Evolutionary conservation across 2,329 filamentous ascomycete species (phyloP).

Genomic region (Leptographium flavum): DNA sequence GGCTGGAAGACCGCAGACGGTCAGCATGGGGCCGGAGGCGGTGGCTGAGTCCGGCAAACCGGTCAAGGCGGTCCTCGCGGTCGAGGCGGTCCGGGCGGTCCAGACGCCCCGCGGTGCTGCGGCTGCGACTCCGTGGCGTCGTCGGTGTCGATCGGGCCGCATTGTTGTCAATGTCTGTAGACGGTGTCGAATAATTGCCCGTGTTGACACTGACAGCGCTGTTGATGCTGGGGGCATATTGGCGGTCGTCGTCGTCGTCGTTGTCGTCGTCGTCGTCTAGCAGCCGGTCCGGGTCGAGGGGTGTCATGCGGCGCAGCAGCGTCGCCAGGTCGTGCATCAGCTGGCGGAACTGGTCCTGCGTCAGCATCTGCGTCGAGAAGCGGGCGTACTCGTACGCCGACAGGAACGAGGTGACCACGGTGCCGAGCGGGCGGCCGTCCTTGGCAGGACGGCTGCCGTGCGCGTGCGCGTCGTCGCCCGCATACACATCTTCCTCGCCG

Average conservation of each 20-base stretch:
- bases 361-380: slow-evolving; percentile 59
- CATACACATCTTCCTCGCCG: neutral
- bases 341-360: slow-evolving; percentile 55
- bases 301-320: slow-evolving; percentile 61
- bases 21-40: no score
- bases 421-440: slow-evolving; percentile 1
- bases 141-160: slow-evolving; percentile 27
- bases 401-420: slow-evolving; percentile 48
- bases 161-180: slow-evolving; percentile 31
- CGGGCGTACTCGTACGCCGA: slow-evolving; percentile 68
- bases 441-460: neutral
- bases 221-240: slow-evolving; percentile 9
- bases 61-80: neutral
- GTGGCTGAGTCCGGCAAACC: no score
- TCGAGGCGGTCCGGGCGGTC: neutral
- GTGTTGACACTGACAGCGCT: slow-evolving; percentile 7
- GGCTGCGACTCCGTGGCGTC: slow-evolving; percentile 22
- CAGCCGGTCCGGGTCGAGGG: slow-evolving; percentile 41
- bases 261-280: slow-evolving; percentile 16
- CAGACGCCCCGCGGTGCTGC: neutral
- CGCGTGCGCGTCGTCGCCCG: neutral
- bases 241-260: slow-evolving; percentile 7
- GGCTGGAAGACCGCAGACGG: neutral
- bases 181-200: slow-evolving; percentile 10
- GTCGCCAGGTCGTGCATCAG: slow-evolving; percentile 79